Base-by-base conservation (phyloP, 2,329 filamentous ascomycete species). In the Paraphoma sp. region DNA sequence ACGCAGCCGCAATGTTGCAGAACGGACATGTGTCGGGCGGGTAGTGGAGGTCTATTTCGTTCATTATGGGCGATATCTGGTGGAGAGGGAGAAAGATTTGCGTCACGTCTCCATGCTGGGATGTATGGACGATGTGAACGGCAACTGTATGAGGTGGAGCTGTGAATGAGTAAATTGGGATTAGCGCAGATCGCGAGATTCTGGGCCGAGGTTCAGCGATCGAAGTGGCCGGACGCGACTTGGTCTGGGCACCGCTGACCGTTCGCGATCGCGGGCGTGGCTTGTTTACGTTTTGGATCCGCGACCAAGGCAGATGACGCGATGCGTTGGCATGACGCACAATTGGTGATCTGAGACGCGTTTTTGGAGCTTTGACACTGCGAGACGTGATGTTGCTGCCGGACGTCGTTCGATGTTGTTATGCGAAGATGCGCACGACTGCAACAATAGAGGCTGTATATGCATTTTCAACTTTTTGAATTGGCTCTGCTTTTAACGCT, bases 1-100 rank as follows among this genome's bases (percentile, higher is more conserved):
- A 84, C 33, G 83, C 78, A 36, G 74, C 63, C 18, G 84, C 81
- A 60, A 87, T 87, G 54, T 71, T 79, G 77, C 86, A 88, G 72
- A 88, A 88, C 14, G 85, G 82, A 68, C 86, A 88, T 41, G 71
- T 45, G 30, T 78, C 69, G 1, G 66, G 56, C 6, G 80, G 78
- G 65, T 82, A 82, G 52, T 76, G 71, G 3, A 70, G 65, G 40
- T 74, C 71, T 4, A 64, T 57, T 62, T 72, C 71, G 45, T 69
- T 65, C 70, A 73, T 73, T 3, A 17, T 36, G 46, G 51, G 43
- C 28, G n/a, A 42, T 29, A 51, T 10, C 16, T 60, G 33, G 16
- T 41, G 1, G 14, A 16, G 23, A 16, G 16, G 28, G 11, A 17
- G n/a, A 30, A 49, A 5, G 5, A 23, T 23, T 23, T 23, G 23